Evolutionary conservation across 2,329 filamentous ascomycete species (phyloP), one percentile per base, ranked within the genome.

Genomic region (Alternaria gaisen): DNA sequence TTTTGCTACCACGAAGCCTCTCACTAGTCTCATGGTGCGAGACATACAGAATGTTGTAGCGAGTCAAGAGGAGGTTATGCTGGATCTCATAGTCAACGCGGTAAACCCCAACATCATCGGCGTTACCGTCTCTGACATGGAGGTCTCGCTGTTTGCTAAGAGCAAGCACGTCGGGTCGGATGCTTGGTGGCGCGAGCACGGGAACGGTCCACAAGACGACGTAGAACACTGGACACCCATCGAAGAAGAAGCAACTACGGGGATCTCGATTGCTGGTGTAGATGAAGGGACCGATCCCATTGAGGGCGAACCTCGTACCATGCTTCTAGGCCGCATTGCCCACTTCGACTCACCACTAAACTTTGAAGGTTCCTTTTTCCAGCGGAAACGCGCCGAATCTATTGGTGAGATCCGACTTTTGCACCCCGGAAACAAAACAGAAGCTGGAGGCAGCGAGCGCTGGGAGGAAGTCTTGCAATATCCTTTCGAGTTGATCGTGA

Each of bases 71-170:
- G 94, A 98, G 76, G 86, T 99, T 42, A 97, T 99, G 88, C 87
- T 98, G 72, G 94, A 99, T 77, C 82, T 99, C 50, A 88, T 92
- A 20, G 92, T 99, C 61, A 88, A 88, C 68, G 95, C 94, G 0
- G 85, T 94, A 70, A 99, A 99, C 75, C 94, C 94, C 1, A 99
- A 98, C 70, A 89, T 97, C 41, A 91, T 98, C 40, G 89, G 93
- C 2, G 91, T 99, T 42, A 91, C 91, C 3, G 88, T 99, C 38
- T 89, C 91, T 65, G 89, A 94, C 47, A 90, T 96, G 74, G 93
- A 98, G 75, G 85, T 98, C 58, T 93, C 96, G 72, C 87, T 99
- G 32, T 98, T 98, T 79, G 95, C 95, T 30, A 97, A 96, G 79
- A 97, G 93, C 61, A 92, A 91, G 61, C 91, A 94, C 74, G 91